Conservation (phyloP, 345 rosid species). For the Salix dunnii region DNA sequence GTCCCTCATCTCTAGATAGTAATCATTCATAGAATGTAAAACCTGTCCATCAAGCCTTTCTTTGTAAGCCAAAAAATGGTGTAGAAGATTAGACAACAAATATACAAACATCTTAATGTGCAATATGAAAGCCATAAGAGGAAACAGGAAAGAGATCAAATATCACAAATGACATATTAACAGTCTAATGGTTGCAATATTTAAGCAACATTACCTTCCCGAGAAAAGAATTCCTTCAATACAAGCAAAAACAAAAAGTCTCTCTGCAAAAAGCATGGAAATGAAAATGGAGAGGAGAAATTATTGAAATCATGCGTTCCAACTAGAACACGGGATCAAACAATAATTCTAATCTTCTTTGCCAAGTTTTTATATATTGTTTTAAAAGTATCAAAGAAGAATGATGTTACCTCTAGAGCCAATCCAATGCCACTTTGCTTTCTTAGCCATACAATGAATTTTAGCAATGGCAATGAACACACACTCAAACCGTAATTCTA, state of each 20-base stretch:
- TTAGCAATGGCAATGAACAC: too few species aligned
- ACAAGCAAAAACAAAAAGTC: conserved; percentile 86
- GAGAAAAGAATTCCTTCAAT: conserved; percentile 91
- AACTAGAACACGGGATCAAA: too few species aligned
- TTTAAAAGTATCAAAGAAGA: too few species aligned
- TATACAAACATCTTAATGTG: conserved; percentile 1
- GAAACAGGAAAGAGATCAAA: background rate
- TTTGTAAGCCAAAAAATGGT: conserved; percentile 95
- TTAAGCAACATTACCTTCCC: conserved; percentile 56
- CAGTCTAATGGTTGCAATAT: background rate
- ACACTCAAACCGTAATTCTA: background rate
- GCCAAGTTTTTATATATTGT: too few species aligned
- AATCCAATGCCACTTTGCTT: too few species aligned
- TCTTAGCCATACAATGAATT: too few species aligned
- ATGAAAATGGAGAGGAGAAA: conserved; percentile 44
- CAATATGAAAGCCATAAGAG: conserved; percentile 1
- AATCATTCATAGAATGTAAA: conserved; percentile 86
- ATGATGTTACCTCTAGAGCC: too few species aligned
- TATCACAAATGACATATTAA: conserved; percentile 2
- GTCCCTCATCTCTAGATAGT: conserved; percentile 89
- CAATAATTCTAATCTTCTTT: too few species aligned
- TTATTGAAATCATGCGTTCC: too few species aligned
- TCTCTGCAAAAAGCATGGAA: conserved; percentile 67
- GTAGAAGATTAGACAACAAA: conserved; percentile 53
- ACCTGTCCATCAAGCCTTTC: conserved; percentile 92